Evolutionary conservation across 2,329 filamentous ascomycete genomes (phyloP).

Genomic region (Fusarium palustre): DNA sequence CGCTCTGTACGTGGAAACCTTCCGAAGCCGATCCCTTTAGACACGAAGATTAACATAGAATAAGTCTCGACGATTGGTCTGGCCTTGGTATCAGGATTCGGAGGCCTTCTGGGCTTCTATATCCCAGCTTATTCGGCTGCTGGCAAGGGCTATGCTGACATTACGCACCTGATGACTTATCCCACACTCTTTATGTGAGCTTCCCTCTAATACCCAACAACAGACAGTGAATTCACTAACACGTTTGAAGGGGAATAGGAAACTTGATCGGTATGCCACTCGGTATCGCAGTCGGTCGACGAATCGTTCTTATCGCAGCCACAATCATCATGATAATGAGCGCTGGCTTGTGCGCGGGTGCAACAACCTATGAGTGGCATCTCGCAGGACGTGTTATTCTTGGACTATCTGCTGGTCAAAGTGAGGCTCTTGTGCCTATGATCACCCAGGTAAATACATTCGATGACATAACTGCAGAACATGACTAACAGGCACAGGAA

Average conservation of each 20-base stretch:
- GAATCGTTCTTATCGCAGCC: conserved; percentile 37
- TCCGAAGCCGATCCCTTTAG: rapidly evolving
- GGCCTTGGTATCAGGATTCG: conserved; percentile 19
- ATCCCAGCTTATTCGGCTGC: conserved; percentile 15
- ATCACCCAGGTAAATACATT: conserved; percentile 11
- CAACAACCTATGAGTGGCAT: conserved; percentile 41
- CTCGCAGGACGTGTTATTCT: conserved; percentile 33
- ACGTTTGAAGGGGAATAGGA: conserved; percentile 26
- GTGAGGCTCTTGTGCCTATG: conserved; percentile 31
- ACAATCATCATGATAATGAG: conserved; percentile 40
- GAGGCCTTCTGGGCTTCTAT: conserved; percentile 21
- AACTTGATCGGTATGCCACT: conserved; percentile 42
- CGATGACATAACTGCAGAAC: rapidly evolving
- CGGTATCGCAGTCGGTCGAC: conserved; percentile 38
- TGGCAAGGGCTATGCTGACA: conserved; percentile 22
- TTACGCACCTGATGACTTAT: conserved; percentile 24
- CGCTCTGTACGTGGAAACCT: conserved; percentile 21
- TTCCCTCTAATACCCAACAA: rapidly evolving
- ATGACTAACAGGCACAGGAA: conserved; percentile 18
- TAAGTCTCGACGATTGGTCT: conserved; percentile 24
- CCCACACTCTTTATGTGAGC: conserved; percentile 22
- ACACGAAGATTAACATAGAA: neutral
- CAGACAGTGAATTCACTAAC: neutral
- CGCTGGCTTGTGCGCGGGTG: conserved; percentile 30
- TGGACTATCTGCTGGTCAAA: conserved; percentile 38